Base-by-base conservation (phyloP, 768 basidiomycete species). In the Suillus lakei region DNA sequence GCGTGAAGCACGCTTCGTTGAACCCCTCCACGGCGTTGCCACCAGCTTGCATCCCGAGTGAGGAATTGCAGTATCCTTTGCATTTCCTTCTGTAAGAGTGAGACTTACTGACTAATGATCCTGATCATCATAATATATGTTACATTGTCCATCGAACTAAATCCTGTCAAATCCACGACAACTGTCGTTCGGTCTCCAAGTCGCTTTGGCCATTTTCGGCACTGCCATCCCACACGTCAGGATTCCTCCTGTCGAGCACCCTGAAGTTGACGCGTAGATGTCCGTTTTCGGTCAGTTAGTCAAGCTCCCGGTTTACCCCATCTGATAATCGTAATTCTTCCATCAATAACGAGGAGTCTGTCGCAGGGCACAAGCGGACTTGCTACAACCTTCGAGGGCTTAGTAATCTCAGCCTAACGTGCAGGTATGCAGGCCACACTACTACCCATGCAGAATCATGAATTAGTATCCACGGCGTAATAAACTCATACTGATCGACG, bases 131-230 rank as follows among this genome's bases (percentile, higher is more conserved):
- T 50, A 28, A n/a, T n/a, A n/a, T n/a, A n/a, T n/a, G n/a, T n/a
- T n/a, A n/a, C 46, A 48, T 48, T 28, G 50, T 30, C 50, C 26
- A 51, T 51, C 15, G 16, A 51, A 51, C 16, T n/a, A n/a, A n/a
- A 16, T 6, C 50, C 9, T 18, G 41, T 67, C 77, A 12, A 81
- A 83, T 63, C 84, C 86, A 0, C n/a, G 21, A n/a, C n/a, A 50
- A 26, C 16, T 18, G 26, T 26, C 13, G 44, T 12, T 21, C 12
- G 10, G n/a, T 26, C 13, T 8, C 4, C 21, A 10, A 46, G 44
- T 21, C 10, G 26, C 15, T 50, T 50, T 50, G 23, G 13, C 48
- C 48, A 15, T 26, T 50, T 50, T 28, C 28, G 15, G 48, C 26
- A 50, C 26, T 28, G 48, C 26, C 48, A 50, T 50, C 15, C 13